Base-by-base conservation (phyloP, 495 filamentous ascomycete species). In the Hypoxylon lienhwacheense region DNA sequence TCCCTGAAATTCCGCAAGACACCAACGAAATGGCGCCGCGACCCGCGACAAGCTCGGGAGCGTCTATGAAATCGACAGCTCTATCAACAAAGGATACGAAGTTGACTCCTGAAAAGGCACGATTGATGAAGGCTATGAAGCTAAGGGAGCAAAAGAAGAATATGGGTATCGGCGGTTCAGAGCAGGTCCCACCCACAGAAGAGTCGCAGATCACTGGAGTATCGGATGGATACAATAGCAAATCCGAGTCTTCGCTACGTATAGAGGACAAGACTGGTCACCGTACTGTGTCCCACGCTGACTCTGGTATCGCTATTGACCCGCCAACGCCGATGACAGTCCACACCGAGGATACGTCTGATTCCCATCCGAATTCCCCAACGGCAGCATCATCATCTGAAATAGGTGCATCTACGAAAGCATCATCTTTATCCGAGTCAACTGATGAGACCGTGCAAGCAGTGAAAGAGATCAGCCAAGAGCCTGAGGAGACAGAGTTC, bases 111-210 rank as follows among this genome's bases (percentile, higher is more conserved):
- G 93, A 97, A 66, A 96, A 96, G 67, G 82, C 87, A 59, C 81
- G 91, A 55, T 74, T 98, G 51, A 88, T 95, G 89, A 96, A 92
- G 73, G 92, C 93, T 4, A 77, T 97, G 67, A 87, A 97, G 59
- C 73, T 97, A 34, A 80, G 93, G 29, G 72, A 81, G 64, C 90
- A 90, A 69, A 91, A 90, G 68, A 90, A 87, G 63, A 84, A 88
- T 58, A 75, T 83, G 77, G 80, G 46, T 19, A 52, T 58, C n/a
- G 49, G 51, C 11, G 29, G 29, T 8, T 19, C 66, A 32, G 59
- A 73, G 34, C 44, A 52, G 22, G 52, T 37, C 25, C 26, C 50
- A 19, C 32, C 35, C 6, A 31, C 47, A 32, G 45, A 45, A 2
- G 36, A 39, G 1, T 39, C 32, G 15, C 14, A 50, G 28, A 44